Evolutionary conservation across 306 rosid genomes (phyloP).

Genomic region (Heteromeles arbutifolia): DNA sequence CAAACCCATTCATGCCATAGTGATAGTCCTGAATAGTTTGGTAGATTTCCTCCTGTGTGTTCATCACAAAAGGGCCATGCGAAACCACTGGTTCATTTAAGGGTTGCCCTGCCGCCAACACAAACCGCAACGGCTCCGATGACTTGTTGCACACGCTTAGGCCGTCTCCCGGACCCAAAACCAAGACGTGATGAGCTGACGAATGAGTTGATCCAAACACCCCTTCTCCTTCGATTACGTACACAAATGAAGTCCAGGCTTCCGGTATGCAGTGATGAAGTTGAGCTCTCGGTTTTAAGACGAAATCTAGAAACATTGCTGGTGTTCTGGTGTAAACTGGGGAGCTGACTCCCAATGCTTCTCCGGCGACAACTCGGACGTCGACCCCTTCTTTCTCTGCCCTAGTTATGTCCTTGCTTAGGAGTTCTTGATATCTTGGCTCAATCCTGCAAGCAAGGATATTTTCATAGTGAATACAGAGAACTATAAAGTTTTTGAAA

Average conservation of each 20-base stretch:
- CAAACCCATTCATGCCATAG: constrained; percentile 61
- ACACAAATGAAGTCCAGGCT: constrained; percentile 73
- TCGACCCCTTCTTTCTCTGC: constrained; percentile 72
- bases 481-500: too few relatives aligned
- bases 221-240: constrained; percentile 81
- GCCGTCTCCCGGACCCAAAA: constrained; percentile 65
- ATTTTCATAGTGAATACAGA: too few relatives aligned
- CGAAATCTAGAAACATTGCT: constrained; percentile 74
- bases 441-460: constrained; percentile 51
- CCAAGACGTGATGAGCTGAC: constrained; percentile 53
- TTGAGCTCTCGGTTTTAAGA: constrained; percentile 47
- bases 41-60: constrained; percentile 76
- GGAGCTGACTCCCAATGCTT: constrained; percentile 69
- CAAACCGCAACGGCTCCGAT: constrained; percentile 55
- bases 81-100: constrained; percentile 77
- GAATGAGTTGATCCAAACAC: constrained; percentile 53
- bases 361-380: constrained; percentile 82
- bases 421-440: constrained; percentile 78
- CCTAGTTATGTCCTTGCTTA: constrained; percentile 47
- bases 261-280: constrained; percentile 68
- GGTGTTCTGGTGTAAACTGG: constrained; percentile 84
- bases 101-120: constrained; percentile 74
- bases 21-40: constrained; percentile 76
- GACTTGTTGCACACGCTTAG: constrained; percentile 76
- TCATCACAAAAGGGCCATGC: constrained; percentile 96